Evolutionary conservation across 1,284 basidiomycete genomes (phyloP).

Genomic region (Phlebopus sp.): DNA sequence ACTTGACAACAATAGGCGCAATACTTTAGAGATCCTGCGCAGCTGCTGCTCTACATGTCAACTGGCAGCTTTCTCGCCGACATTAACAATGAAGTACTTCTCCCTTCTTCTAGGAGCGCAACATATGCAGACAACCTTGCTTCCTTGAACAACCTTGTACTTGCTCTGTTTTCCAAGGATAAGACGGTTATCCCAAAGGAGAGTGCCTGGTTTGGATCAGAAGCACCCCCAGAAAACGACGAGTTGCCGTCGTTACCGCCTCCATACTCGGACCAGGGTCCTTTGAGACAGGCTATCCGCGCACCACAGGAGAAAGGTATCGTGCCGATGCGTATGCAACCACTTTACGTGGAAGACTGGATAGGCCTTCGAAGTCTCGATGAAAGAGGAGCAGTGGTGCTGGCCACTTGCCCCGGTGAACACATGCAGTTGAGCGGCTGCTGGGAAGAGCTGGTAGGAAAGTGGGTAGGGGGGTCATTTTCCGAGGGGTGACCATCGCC

Average conservation of each 20-base stretch:
- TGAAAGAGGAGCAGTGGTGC: slow-evolving; percentile 60
- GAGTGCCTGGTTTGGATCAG: slow-evolving; percentile 81
- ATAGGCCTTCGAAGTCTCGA: slow-evolving; percentile 83
- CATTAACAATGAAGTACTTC: slow-evolving; percentile 70
- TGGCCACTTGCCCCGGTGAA: slow-evolving; percentile 71
- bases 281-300: slow-evolving; percentile 6
- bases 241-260: slow-evolving; percentile 5
- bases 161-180: slow-evolving; percentile 69
- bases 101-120: slow-evolving; percentile 43
- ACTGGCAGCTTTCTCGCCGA: slow-evolving; percentile 69
- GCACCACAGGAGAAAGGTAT: slow-evolving; percentile 40
- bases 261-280: slow-evolving; percentile 17
- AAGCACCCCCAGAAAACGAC: slow-evolving; percentile 42
- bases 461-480: slow-evolving; percentile 26
- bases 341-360: slow-evolving; percentile 83
- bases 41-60: slow-evolving; percentile 67
- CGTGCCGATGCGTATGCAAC: slow-evolving; percentile 73
- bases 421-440: slow-evolving; percentile 75
- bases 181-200: slow-evolving; percentile 80
- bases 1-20: slow-evolving; percentile 62
- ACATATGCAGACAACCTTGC: slow-evolving; percentile 62
- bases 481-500: neutral
- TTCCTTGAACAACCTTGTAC: slow-evolving; percentile 58
- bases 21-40: slow-evolving; percentile 88
- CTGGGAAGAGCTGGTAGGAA: slow-evolving; percentile 28